Evolutionary conservation across 768 basidiomycete species (phyloP), one percentile per base, ranked within the genome.

Genomic region (Cystobasidiopsis lactophilus): DNA sequence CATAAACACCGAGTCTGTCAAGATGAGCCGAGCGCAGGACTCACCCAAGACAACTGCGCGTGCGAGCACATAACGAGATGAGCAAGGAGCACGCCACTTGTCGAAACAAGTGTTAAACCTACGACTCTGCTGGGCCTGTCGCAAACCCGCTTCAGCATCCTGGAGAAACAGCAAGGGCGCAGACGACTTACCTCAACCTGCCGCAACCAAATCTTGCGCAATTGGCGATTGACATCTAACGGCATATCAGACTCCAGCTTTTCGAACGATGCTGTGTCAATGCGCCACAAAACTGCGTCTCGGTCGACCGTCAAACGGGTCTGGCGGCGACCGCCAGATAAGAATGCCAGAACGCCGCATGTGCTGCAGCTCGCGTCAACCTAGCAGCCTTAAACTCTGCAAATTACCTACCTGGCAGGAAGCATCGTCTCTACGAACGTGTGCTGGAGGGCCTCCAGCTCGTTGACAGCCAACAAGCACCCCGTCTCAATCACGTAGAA

Each of bases 401-500:
- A 47, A 40, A 52, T 43, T 48, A 48, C 37, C 11, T 24, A 39
- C 23, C 30, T 51, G 24, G 30, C 50, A 13, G 48, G 31, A 11
- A 50, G 48, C 48, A 50, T 50, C 5, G 31, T 35, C 48, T 50
- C 48, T 37, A 35, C 31, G 21, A 52, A 37, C 13, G 11, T 5
- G 10, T 41, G 31, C 5, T 19, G 5, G 16, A 50, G 26, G 19
- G 43, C 26, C 7, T 35, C 29, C 14, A 37, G 18, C 4, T 37
- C 49, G 16, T 26, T 26, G 23, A 29, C 16, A 18, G 29, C 30
- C 11, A 11, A 18, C 30, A 98, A 71, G 30, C 85, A 75, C 7
- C 91, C 91, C 0, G 78, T 74, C 60, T 93, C 80, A 58, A 98
- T 78, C 60, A 96, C 72, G 68, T 89, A 95, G 26, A 95, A 66